Percentiles rank a stretch among this genome's conserved stretches.
These are phyloP conservation scores for Parascedosporium putredinis DNA, from an alignment of 2,329 filamentous ascomycete genomes.

Conservation along the genomic window DNA sequence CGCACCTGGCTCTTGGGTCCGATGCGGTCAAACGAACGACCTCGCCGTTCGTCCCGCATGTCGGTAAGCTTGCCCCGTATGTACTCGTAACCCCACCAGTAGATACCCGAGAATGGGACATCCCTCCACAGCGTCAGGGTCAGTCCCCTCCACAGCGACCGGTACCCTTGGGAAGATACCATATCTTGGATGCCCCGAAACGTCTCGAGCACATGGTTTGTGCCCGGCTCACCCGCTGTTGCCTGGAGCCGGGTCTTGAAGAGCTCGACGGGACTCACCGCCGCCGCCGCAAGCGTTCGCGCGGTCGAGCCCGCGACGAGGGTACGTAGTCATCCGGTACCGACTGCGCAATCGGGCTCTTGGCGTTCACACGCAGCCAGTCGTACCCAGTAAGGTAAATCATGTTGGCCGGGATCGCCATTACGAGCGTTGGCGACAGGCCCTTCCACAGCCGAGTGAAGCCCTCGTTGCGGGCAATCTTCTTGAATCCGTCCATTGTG, in stretches of 20 bases:
- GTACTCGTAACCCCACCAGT: conserved; percentile 96
- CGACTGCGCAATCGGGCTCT: conserved; percentile 58
- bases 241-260: conserved; percentile 89
- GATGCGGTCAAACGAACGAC: conserved; percentile 18
- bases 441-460: conserved; percentile 81
- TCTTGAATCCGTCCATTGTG: conserved; percentile 81
- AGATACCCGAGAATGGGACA: conserved; percentile 91
- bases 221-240: conserved; percentile 44
- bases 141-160: conserved; percentile 80
- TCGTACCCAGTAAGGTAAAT: conserved; percentile 99
- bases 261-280: conserved; percentile 86
- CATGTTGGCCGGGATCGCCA: conserved; percentile 91
- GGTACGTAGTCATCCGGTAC: conserved; percentile 61
- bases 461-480: conserved; percentile 92
- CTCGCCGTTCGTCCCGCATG: conserved; percentile 44
- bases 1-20: conserved; percentile 30
- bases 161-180: conserved; percentile 67
- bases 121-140: conserved; percentile 91
- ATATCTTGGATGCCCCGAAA: conserved; percentile 66
- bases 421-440: conserved; percentile 83
- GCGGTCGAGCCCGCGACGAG: conserved; percentile 71
- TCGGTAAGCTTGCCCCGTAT: conserved; percentile 64
- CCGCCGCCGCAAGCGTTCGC: conserved; percentile 67
- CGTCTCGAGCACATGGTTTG: conserved; percentile 69
- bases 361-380: conserved; percentile 67